phyloP scores from a whole-genome alignment of 306 rosid genomes.

The Dalbergia cultrata region DNA sequence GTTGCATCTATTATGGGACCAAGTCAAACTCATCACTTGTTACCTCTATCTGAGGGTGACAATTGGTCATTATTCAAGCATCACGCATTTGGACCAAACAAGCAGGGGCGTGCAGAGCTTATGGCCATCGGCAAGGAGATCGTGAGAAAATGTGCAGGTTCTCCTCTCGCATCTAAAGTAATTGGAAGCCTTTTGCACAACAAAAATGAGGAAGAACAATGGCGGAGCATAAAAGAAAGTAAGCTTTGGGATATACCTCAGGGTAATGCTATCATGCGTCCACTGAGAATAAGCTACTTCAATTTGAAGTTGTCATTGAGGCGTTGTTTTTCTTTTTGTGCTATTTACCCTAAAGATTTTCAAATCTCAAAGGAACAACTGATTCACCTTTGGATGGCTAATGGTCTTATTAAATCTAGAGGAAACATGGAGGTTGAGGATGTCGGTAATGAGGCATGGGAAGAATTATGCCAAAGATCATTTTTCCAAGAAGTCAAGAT shows the following conservation, averaged over 20 bases:
- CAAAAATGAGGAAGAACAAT: conserved; percentile 4
- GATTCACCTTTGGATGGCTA: conserved; percentile 37
- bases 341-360: conserved; percentile 15
- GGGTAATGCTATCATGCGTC: background rate
- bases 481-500: conserved; percentile 37
- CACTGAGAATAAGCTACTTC: conserved; percentile 20
- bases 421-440: conserved; percentile 18
- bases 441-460: conserved; percentile 32
- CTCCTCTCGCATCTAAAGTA: conserved; percentile 37
- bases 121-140: conserved; percentile 36
- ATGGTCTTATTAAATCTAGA: conserved; percentile 30
- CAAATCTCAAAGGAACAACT: background rate
- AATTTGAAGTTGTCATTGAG: conserved; percentile 20
- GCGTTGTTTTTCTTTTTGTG: conserved; percentile 35
- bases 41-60: background rate
- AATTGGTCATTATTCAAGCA: conserved; percentile 36
- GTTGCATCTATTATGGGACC: conserved; percentile 32
- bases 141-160: conserved; percentile 33
- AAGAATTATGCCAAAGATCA: conserved; percentile 41
- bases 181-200: conserved; percentile 26
- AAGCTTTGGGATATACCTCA: conserved; percentile 1
- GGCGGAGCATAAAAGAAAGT: conserved; percentile 22
- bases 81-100: conserved; percentile 21
- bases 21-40: background rate
- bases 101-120: conserved; percentile 11